phyloP scores from a whole-genome alignment of 345 rosid species.

The Kandelia obovata region DNA sequence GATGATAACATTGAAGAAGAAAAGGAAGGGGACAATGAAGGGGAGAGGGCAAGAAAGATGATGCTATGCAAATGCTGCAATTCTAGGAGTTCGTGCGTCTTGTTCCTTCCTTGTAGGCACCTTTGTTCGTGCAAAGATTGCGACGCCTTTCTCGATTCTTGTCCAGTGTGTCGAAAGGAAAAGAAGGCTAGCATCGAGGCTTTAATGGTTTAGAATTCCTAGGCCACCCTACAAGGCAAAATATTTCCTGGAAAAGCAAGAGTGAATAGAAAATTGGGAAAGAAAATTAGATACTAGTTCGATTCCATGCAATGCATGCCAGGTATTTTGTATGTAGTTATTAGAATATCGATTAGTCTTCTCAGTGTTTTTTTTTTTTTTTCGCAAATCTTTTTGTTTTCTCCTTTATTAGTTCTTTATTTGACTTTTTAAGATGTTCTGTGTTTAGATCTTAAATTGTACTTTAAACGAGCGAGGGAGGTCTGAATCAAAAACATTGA shows the following conservation, averaged over 20 bases:
- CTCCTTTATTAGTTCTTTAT: background rate
- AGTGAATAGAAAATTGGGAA: conserved; percentile 6
- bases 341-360: background rate
- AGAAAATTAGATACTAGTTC: conserved; percentile 11
- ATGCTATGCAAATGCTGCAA: conserved; percentile 54
- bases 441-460: conserved; percentile 16
- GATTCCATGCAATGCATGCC: background rate
- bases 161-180: conserved; percentile 64
- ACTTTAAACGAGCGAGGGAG: background rate
- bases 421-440: conserved; percentile 9
- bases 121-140: conserved; percentile 71
- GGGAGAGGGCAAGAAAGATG: background rate
- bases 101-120: conserved; percentile 95
- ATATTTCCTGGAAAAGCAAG: conserved; percentile 29
- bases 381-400: background rate
- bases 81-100: conserved; percentile 45
- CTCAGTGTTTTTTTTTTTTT: no score
- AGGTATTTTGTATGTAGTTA: background rate
- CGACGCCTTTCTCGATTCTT: conserved; percentile 47
- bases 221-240: conserved; percentile 4
- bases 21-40: background rate
- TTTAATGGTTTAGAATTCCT: conserved; percentile 34
- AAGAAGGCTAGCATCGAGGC: conserved; percentile 81
- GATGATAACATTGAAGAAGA: background rate
- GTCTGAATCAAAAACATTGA: conserved; percentile 12